Conservation (phyloP, 805 yeast species). For the Cyberlindnera bimundalis region DNA sequence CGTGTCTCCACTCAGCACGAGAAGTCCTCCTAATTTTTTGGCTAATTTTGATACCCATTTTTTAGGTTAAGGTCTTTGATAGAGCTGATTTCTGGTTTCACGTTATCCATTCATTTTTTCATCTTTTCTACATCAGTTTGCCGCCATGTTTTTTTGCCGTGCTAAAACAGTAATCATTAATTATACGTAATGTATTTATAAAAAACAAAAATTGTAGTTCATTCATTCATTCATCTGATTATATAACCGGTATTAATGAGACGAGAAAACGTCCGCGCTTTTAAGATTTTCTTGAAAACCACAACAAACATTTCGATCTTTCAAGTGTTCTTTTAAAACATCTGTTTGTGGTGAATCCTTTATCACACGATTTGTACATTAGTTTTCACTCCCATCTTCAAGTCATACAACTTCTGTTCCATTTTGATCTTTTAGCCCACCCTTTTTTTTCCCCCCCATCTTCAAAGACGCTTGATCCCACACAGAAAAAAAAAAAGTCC, state of each 20-base stretch:
- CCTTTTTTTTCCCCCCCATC: no score
- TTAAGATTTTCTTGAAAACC: not conserved
- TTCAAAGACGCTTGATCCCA: no score
- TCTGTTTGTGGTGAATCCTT: not conserved
- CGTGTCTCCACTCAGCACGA: constrained; percentile 89
- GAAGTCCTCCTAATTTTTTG: constrained; percentile 54
- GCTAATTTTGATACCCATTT: constrained; percentile 13
- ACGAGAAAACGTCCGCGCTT: not conserved
- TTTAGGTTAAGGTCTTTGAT: constrained; percentile 13
- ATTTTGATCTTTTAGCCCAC: no score
- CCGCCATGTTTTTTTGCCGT: constrained; percentile 1
- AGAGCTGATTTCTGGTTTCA: constrained; percentile 17
- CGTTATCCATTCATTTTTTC: constrained; percentile 8
- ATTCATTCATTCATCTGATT: no score
- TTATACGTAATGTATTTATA: constrained; percentile 6
- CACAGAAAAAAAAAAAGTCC: no score
- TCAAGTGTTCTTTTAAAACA: not conserved
- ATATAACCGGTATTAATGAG: no score
- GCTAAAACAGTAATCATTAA: constrained; percentile 7
- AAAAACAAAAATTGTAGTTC: not conserved
- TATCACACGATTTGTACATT: no score
- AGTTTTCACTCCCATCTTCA: no score
- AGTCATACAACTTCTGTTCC: no score
- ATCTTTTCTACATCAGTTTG: constrained; percentile 4
- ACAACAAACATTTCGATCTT: not conserved